Evolutionary conservation across 306 rosid genomes (phyloP).

Genomic region (Abrus pulchellus): DNA sequence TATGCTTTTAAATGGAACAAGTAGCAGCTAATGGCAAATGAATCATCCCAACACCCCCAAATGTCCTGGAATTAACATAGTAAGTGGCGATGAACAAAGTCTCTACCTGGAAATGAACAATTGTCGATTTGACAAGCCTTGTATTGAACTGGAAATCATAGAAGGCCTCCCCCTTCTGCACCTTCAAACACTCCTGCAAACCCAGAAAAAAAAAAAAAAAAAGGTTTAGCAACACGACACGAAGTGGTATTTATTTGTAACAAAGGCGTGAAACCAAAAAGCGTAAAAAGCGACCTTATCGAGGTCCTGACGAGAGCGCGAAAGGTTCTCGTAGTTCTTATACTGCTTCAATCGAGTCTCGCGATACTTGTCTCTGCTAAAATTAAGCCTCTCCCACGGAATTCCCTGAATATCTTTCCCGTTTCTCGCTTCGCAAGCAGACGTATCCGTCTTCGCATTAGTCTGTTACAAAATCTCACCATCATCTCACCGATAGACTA

Average conservation of each 20-base stretch:
- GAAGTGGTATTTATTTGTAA: not conserved
- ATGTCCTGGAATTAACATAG: not conserved
- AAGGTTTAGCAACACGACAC: not conserved
- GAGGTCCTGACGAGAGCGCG: slow-evolving; percentile 63
- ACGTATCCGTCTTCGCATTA: slow-evolving; percentile 74
- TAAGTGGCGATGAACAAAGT: slow-evolving; percentile 1
- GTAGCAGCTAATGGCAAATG: not conserved
- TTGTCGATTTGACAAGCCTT: slow-evolving; percentile 89
- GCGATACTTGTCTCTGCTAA: slow-evolving; percentile 77
- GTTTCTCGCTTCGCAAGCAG: slow-evolving; percentile 80
- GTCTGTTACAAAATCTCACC: slow-evolving; percentile 50
- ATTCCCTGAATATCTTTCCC: slow-evolving; percentile 95
- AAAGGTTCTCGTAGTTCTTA: slow-evolving; percentile 78
- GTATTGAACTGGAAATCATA: slow-evolving; percentile 94
- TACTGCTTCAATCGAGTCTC: slow-evolving; percentile 81
- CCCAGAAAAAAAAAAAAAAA: not conserved
- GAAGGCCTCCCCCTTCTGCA: slow-evolving; percentile 69
- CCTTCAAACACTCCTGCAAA: slow-evolving; percentile 77
- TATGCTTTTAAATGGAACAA: not conserved
- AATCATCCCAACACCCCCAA: slow-evolving; percentile 20
- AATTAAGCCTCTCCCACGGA: slow-evolving; percentile 91
- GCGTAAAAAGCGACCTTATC: slow-evolving; percentile 59
- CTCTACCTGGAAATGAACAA: slow-evolving; percentile 95
- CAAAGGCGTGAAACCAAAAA: too few relatives aligned
- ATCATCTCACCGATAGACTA: not conserved